Conservation (phyloP, 2,329 filamentous ascomycete genomes). For the Neofusicoccum cordaticola region DNA sequence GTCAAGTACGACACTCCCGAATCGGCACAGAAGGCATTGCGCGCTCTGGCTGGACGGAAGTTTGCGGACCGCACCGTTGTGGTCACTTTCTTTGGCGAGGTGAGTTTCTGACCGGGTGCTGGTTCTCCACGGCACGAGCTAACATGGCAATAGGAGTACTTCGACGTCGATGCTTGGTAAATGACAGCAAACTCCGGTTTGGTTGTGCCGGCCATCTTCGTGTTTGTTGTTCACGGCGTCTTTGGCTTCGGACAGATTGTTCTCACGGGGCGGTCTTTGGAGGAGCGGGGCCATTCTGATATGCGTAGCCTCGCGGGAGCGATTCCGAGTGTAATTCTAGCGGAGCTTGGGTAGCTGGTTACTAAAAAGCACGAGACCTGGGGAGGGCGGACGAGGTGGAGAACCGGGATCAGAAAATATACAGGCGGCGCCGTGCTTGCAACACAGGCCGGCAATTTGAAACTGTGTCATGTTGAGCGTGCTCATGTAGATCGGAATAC, state of each 20-base stretch:
- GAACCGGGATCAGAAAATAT: not conserved
- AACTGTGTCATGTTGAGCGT: slow-evolving; percentile 4
- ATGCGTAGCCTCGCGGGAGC: slow-evolving; percentile 6
- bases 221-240: not conserved
- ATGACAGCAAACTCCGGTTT: not conserved
- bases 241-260: slow-evolving; percentile 11
- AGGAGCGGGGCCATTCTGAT: not conserved
- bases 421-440: not conserved
- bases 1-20: slow-evolving; percentile 84
- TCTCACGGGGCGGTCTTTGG: not conserved
- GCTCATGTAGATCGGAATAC: slow-evolving; percentile 13
- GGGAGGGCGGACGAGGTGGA: not conserved
- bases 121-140: not conserved
- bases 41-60: slow-evolving; percentile 88
- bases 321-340: slow-evolving; percentile 14
- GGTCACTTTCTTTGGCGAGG: slow-evolving; percentile 93
- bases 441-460: slow-evolving; percentile 1
- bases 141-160: slow-evolving; percentile 18
- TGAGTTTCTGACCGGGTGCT: slow-evolving; percentile 37
- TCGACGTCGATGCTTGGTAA: slow-evolving; percentile 21
- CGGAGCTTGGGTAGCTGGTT: slow-evolving; percentile 13
- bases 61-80: slow-evolving; percentile 96
- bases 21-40: slow-evolving; percentile 77
- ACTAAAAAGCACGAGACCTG: slow-evolving; percentile 11
- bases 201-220: not conserved